These are phyloP conservation scores for Auricularia auricula-judae DNA, from an alignment of 768 basidiomycete genomes.

Conservation along the genomic window DNA sequence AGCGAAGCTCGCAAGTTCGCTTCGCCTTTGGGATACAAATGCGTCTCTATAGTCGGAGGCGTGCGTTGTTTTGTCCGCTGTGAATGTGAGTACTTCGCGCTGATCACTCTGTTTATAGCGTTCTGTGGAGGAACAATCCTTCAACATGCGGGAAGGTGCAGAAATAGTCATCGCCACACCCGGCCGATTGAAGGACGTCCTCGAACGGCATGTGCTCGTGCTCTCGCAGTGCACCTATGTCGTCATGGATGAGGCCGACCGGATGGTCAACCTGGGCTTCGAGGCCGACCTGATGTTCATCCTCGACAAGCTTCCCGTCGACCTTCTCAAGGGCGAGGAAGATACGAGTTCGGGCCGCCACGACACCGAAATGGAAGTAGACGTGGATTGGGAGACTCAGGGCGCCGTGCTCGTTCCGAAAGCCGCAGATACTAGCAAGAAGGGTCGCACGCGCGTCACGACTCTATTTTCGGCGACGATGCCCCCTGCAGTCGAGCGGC, in stretches of 20 bases:
- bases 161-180: slow-evolving; percentile 99
- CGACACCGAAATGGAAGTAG: slow-evolving; percentile 47
- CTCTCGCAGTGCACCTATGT: slow-evolving; percentile 96
- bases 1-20: slow-evolving; percentile 88
- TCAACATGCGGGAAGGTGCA: slow-evolving; percentile 93
- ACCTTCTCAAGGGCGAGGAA: slow-evolving; percentile 82
- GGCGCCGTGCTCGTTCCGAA: slow-evolving; percentile 29
- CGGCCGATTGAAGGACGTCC: slow-evolving; percentile 94
- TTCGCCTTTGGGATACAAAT: slow-evolving; percentile 76
- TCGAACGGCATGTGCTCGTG: slow-evolving; percentile 91
- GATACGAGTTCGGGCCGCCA: slow-evolving; percentile 20
- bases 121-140: slow-evolving; percentile 95
- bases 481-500: slow-evolving; percentile 92
- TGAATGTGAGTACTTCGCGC: slow-evolving; percentile 10
- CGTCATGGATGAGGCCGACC: slow-evolving; percentile 99
- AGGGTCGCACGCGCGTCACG: slow-evolving; percentile 81
- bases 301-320: slow-evolving; percentile 80
- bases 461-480: slow-evolving; percentile 97
- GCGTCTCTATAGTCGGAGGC: slow-evolving; percentile 97
- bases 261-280: slow-evolving; percentile 98
- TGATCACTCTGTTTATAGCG: slow-evolving; percentile 33
- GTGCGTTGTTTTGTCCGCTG: slow-evolving; percentile 32
- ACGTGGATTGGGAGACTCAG: slow-evolving; percentile 48
- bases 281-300: slow-evolving; percentile 92
- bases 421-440: slow-evolving; percentile 25